A percentile compares a stretch with the other conserved stretches of the same genome.
Evolutionary conservation across 2,329 filamentous ascomycete species (phyloP).

Genomic region (Cladophialophora immunda): DNA sequence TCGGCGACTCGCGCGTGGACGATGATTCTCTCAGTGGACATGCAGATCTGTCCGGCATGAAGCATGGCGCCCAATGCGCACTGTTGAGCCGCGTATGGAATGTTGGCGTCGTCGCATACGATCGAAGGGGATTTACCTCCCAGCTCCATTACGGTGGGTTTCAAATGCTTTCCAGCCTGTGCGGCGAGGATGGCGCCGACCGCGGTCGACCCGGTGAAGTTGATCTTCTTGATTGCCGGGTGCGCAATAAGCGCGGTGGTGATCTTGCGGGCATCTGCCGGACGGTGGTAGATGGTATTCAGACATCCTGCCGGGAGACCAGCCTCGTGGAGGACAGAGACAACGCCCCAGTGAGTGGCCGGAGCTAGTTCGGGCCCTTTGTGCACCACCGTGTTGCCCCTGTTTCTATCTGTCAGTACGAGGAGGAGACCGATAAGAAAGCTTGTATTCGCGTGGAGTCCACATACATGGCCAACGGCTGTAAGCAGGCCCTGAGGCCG

Average conservation of each 20-base stretch:
- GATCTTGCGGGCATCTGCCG: slow-evolving; percentile 69
- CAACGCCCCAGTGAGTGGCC: slow-evolving; percentile 69
- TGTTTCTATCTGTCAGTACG: slow-evolving; percentile 53
- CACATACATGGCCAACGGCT: slow-evolving; percentile 64
- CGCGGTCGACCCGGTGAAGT: slow-evolving; percentile 79
- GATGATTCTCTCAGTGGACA: slow-evolving; percentile 80
- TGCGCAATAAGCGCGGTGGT: slow-evolving; percentile 74
- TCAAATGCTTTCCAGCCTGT: slow-evolving; percentile 75
- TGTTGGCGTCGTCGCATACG: slow-evolving; percentile 80
- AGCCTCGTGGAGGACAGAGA: slow-evolving; percentile 72
- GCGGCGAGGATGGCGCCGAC: slow-evolving; percentile 76
- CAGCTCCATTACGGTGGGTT: slow-evolving; percentile 81
- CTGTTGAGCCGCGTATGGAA: slow-evolving; percentile 71
- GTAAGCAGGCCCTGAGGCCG: slow-evolving; percentile 60
- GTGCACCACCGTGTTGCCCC: slow-evolving; percentile 77
- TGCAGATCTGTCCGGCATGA: slow-evolving; percentile 77
- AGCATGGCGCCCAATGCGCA: slow-evolving; percentile 40
- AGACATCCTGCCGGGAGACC: slow-evolving; percentile 78
- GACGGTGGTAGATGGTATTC: slow-evolving; percentile 72
- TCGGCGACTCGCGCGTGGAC: slow-evolving; percentile 64
- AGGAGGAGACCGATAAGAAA: background rate
- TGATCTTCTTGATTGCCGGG: slow-evolving; percentile 74
- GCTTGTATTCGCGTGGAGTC: background rate
- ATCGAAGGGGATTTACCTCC: slow-evolving; percentile 84
- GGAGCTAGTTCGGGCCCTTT: slow-evolving; percentile 76